These are phyloP conservation scores for Rosa persica DNA, from an alignment of 306 rosid genomes.

Conservation along the genomic window DNA sequence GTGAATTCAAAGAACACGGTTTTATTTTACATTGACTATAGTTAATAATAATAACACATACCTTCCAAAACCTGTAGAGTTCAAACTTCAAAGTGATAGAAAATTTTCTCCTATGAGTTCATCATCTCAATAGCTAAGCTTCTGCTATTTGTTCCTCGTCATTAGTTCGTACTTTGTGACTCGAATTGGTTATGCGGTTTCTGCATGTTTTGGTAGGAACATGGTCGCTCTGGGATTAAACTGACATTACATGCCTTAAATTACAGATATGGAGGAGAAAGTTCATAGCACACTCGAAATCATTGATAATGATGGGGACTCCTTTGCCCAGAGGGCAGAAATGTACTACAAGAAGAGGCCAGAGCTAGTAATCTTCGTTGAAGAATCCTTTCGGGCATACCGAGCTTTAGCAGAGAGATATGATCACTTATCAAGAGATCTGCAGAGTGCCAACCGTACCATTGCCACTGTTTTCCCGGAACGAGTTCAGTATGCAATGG, in stretches of 20 bases:
- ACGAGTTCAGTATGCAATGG: conserved; percentile 61
- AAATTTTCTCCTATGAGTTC: neutral
- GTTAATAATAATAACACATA: too few relatives aligned
- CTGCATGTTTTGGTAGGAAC: neutral
- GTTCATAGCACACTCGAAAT: conserved; percentile 56
- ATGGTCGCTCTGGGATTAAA: neutral
- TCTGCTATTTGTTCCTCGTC: neutral
- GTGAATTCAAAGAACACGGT: neutral
- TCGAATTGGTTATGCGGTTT: neutral
- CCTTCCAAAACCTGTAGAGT: neutral
- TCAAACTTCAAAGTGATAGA: neutral
- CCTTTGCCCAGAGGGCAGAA: conserved; percentile 88
- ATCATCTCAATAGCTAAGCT: neutral
- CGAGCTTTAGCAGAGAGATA: conserved; percentile 79
- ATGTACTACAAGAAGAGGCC: conserved; percentile 90
- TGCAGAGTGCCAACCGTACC: conserved; percentile 87
- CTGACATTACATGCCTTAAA: neutral
- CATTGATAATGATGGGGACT: conserved; percentile 71
- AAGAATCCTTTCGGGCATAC: conserved; percentile 73
- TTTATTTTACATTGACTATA: too few relatives aligned
- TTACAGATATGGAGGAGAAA: conserved; percentile 87
- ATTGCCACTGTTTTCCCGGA: conserved; percentile 78
- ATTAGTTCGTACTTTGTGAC: neutral
- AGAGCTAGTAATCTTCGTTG: conserved; percentile 63
- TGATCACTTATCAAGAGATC: conserved; percentile 73